Conservation (phyloP, 352 stramenopile species). For the Globisporangium splendens region DNA sequence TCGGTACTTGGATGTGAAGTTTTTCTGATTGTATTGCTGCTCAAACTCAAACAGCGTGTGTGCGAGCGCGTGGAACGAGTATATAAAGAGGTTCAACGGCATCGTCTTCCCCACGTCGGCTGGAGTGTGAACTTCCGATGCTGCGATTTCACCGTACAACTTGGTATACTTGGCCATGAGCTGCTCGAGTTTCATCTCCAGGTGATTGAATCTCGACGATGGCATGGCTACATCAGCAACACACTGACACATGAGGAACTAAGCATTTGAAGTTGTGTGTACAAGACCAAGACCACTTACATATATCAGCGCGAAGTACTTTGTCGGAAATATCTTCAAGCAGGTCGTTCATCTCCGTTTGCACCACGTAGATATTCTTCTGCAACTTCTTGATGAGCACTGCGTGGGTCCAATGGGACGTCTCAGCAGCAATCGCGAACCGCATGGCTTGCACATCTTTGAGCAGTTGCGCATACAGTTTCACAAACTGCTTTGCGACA, state of each 20-base stretch:
- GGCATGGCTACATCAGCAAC: conserved; percentile 27
- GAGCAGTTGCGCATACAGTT: conserved; percentile 44
- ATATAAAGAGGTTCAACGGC: conserved; percentile 77
- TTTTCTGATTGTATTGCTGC: conserved; percentile 65
- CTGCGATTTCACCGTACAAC: conserved; percentile 36
- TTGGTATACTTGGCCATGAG: conserved; percentile 59
- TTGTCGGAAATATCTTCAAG: conserved; percentile 58
- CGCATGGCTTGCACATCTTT: conserved; percentile 68
- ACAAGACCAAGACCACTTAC: conserved; percentile 7
- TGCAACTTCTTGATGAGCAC: conserved; percentile 64
- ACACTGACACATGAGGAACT: conserved; percentile 4
- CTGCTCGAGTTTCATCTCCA: conserved; percentile 47
- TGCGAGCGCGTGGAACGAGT: conserved; percentile 71
- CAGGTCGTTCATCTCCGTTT: conserved; percentile 59
- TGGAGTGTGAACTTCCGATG: conserved; percentile 26
- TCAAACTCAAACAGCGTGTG: conserved; percentile 66
- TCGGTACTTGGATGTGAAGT: conserved; percentile 50
- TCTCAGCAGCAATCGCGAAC: conserved; percentile 68
- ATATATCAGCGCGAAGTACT: conserved; percentile 18
- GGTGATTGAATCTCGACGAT: conserved; percentile 38
- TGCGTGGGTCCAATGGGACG: conserved; percentile 53
- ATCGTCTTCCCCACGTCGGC: conserved; percentile 64
- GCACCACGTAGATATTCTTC: conserved; percentile 60
- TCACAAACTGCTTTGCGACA: conserved; percentile 61
- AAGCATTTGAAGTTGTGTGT: background rate